Base-by-base conservation (phyloP, 148 eudicot genomes). In the Camellia lanceoleosa region DNA sequence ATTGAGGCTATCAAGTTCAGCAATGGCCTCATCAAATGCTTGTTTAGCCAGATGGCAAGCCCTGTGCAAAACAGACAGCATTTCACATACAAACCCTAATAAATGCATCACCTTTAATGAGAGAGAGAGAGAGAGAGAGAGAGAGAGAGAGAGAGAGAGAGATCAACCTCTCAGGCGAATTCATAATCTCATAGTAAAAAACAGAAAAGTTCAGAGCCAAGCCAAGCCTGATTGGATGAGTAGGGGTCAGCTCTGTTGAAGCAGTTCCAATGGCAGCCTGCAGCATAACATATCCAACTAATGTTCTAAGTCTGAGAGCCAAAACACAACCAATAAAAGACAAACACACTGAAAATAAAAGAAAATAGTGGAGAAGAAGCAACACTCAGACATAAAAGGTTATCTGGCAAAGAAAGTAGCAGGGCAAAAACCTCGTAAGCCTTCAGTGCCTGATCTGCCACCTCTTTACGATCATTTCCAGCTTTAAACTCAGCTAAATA, bases 401-500 rank as follows among this genome's bases (percentile, higher is more conserved):
- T 49, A 68, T 68, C 20, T 46, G 3, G 0, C n/a, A 65, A 64
- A 11, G 43, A 14, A 16, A 47, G 18, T 20, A 6, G n/a, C 18
- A 52, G 55, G 38, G 73, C 5, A 16, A 68, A 55, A 8, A 84
- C 89, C 85, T 87, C 88, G 61, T 89, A 89, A 6, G 91, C 83
- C 68, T 89, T 89, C 59, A 87, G 83, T 16, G 89, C 85, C 75
- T 79, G 80, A 51, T 89, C 87, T 38, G 88, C 85, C 13, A 55
- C 87, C 73, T 83, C 81, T 77, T 89, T 87, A 55, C 87, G 85
- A 46, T 89, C 88, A 78, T 85, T 79, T 13, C 84, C 89, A 5
- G 79, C 15, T 55, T 87, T 87, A 71, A 89, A 83, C 86, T 87
- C 89, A 0, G 87, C 88, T n/a, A 87, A 43, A 62, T 89, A 89